phyloP scores from a whole-genome alignment of 192 early-diverging fungal species.

The Coemansia sp. region DNA sequence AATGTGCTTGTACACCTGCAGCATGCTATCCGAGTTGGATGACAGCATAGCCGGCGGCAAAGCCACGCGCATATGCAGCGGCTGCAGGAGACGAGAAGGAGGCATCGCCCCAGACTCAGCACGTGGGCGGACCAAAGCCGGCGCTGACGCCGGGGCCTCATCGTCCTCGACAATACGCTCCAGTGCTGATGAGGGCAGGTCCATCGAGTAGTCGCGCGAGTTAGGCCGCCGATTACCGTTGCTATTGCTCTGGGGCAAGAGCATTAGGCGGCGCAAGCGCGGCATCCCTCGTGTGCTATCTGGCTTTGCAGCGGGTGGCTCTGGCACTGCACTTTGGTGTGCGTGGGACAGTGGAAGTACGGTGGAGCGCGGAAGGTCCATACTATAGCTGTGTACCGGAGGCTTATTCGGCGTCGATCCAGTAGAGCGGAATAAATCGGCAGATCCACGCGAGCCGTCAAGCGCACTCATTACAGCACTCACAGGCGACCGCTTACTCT shows the following conservation, averaged over 20 bases:
- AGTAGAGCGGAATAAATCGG: constrained; percentile 15
- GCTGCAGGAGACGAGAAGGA: not conserved
- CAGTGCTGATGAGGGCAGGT: constrained; percentile 10
- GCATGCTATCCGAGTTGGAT: constrained; percentile 8
- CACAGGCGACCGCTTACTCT: constrained; percentile 5
- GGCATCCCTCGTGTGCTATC: constrained; percentile 23
- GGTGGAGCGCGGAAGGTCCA: constrained; percentile 29
- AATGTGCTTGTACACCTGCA: constrained; percentile 8
- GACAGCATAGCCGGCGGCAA: not conserved
- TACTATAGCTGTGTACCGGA: constrained; percentile 25
- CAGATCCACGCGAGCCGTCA: constrained; percentile 14
- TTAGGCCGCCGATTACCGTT: constrained; percentile 7
- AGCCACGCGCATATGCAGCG: not conserved
- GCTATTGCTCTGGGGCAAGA: constrained; percentile 10
- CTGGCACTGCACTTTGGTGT: not conserved
- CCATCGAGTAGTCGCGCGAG: constrained; percentile 7
- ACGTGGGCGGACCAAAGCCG: not conserved
- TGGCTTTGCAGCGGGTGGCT: not conserved
- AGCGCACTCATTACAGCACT: not conserved
- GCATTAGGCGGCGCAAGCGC: constrained; percentile 34
- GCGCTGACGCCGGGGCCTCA: constrained; percentile 18
- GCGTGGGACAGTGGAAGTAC: not conserved
- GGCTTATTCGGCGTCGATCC: not conserved
- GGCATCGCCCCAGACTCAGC: not conserved
- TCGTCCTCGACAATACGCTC: constrained; percentile 46